Base-by-base conservation (phyloP, 768 basidiomycete genomes). In the Suillus subluteus region DNA sequence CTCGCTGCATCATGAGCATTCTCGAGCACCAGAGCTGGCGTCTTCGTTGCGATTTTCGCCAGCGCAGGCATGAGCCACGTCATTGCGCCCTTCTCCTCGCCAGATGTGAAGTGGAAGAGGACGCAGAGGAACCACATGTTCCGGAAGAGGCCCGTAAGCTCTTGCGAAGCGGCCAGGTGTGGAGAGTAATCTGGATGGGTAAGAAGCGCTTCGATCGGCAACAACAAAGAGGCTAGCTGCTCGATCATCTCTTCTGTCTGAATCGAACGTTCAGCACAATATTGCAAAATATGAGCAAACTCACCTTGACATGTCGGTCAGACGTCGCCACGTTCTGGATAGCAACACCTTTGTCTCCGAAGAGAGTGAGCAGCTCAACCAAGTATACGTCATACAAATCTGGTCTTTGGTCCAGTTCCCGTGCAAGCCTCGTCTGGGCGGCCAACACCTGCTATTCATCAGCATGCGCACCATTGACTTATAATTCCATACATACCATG, bases 81-180 rank as follows among this genome's bases (percentile, higher is more conserved):
- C 86, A 91, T 90, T 2, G 90, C 89, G 30, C 83, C 82, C 38
- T 83, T 85, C 55, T 88, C 88, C 38, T 79, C 78, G 2, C 74
- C 71, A 7, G 79, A 79, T 3, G 94, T 90, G 70, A 98, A 92
- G 26, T 90, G 86, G 72, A 97, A 95, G 18, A 97, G 85, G 32
- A 92, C 86, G 74, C 94, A 95, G 23, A 98, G 79, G 78, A 96
- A 95, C 97, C 97, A 99, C 79, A 96, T 84, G 73, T 94, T 95
- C 54, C 96, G 87, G 85, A 98, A 99, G 26, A 95, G 81, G 6
- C 88, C 81, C 13, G 91, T 88, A 15, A 94, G 74, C 30, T 88
- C 88, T 6, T 87, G 73, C 0, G 88, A 82, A 23, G 88, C 78
- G 35, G 83, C 77, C 21, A 82, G 62, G 41, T 88, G 84, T 2